A percentile compares a stretch with the other conserved stretches of the same genome.
Conservation (phyloP, 1,139 yeast species). For the Citeromyces hawaiiensis region DNA sequence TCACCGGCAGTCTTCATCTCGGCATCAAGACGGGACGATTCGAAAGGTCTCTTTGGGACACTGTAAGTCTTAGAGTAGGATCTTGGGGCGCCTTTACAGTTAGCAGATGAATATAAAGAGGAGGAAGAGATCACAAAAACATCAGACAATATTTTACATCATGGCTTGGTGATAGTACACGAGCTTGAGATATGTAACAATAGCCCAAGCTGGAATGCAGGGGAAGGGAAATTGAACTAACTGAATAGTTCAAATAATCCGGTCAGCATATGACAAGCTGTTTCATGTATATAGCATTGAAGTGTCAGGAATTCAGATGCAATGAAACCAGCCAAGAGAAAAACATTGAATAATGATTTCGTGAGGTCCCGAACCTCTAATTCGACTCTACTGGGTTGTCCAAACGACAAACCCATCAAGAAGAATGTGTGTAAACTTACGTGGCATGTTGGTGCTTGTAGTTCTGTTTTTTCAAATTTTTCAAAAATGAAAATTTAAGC, state of each 20-base stretch:
- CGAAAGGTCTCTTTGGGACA: conserved; percentile 98
- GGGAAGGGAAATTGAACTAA: too few relatives aligned
- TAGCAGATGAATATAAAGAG: not conserved
- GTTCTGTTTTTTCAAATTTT: too few relatives aligned
- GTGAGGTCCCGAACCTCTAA: conserved; percentile 69
- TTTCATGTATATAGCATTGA: conserved; percentile 32
- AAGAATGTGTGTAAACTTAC: not conserved
- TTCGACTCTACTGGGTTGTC: not conserved
- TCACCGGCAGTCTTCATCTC: conserved; percentile 99
- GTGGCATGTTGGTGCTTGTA: not conserved
- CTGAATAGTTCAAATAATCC: not conserved
- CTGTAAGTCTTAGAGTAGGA: conserved; percentile 98
- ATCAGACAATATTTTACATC: not conserved
- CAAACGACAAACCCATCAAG: not conserved
- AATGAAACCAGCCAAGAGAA: conserved; percentile 19
- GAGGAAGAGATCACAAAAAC: not conserved
- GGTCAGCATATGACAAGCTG: conserved; percentile 1
- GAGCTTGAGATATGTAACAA: too few relatives aligned
- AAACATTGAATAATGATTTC: conserved; percentile 3
- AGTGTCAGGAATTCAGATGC: conserved; percentile 84
- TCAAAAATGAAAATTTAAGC: too few relatives aligned
- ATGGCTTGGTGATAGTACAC: too few relatives aligned
- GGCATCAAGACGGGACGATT: conserved; percentile 98
- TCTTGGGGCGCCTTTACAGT: conserved; percentile 56
- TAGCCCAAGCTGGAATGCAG: too few relatives aligned